Percentiles rank a stretch among this genome's conserved stretches.
These are phyloP conservation scores for Aureobasidium zeae DNA, from an alignment of 2,329 filamentous ascomycete genomes.

Conservation along the genomic window DNA sequence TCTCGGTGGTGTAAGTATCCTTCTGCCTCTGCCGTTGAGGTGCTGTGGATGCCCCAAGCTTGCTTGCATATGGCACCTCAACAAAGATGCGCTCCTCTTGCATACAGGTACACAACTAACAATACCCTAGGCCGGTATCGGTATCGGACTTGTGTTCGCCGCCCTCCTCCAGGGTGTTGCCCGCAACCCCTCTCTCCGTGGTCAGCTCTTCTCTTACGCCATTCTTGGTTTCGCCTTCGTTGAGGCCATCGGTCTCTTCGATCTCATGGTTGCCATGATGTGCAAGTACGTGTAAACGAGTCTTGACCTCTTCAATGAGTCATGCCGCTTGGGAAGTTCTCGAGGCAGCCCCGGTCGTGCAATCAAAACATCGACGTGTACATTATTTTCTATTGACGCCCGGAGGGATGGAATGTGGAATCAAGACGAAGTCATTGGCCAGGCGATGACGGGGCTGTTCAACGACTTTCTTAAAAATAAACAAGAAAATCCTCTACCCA, in stretches of 20 bases:
- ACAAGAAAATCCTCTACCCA: slow-evolving; percentile 14
- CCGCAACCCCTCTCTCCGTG: slow-evolving; percentile 89
- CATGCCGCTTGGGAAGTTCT: slow-evolving; percentile 9
- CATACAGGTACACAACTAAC: not conserved
- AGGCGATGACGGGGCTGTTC: slow-evolving; percentile 8
- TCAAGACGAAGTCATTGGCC: slow-evolving; percentile 15
- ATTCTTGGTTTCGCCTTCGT: slow-evolving; percentile 94
- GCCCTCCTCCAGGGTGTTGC: slow-evolving; percentile 80
- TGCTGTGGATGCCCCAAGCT: too few species aligned
- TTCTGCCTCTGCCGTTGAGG: not conserved
- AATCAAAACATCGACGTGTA: slow-evolving; percentile 15
- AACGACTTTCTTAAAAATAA: slow-evolving; percentile 15
- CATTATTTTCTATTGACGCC: slow-evolving; percentile 15
- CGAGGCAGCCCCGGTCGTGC: slow-evolving; percentile 11
- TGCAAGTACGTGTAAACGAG: slow-evolving; percentile 52
- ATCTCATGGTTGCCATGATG: slow-evolving; percentile 88
- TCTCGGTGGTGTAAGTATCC: slow-evolving; percentile 49
- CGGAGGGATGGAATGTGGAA: slow-evolving; percentile 9
- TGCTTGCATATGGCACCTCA: too few species aligned
- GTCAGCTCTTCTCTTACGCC: slow-evolving; percentile 92
- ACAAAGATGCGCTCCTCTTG: too few species aligned
- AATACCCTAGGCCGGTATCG: slow-evolving; percentile 64
- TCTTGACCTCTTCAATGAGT: slow-evolving; percentile 14
- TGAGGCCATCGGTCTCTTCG: slow-evolving; percentile 83
- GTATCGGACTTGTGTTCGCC: slow-evolving; percentile 92